Percentiles rank a stretch among this genome's conserved stretches.
phyloP scores from a whole-genome alignment of 2,329 filamentous ascomycete species.

The Macrophomina phaseolina region DNA sequence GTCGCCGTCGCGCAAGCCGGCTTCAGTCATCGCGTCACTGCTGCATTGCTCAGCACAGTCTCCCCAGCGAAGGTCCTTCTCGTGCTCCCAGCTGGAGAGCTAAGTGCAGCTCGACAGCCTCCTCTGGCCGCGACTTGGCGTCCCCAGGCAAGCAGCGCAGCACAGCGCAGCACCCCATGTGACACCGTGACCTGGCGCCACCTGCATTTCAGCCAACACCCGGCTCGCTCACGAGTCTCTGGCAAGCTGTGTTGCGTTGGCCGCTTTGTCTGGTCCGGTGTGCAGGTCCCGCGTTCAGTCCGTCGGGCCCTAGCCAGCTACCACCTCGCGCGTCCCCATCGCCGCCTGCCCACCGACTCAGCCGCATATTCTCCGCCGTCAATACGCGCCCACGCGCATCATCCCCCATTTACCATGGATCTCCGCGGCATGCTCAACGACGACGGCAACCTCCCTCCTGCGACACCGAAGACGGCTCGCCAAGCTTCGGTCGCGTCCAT shows the following conservation, averaged over 20 bases:
- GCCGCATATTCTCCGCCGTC: slow-evolving; percentile 11
- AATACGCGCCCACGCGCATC: slow-evolving; percentile 10
- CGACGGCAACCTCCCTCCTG: slow-evolving; percentile 18
- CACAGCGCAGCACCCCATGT: not conserved
- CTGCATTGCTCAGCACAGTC: not conserved
- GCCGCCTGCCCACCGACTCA: slow-evolving; percentile 21
- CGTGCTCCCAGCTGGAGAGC: not conserved
- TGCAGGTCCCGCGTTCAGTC: slow-evolving; percentile 7
- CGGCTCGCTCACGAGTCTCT: not conserved
- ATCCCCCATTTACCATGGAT: slow-evolving; percentile 19
- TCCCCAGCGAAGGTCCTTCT: not conserved
- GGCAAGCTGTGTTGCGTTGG: slow-evolving; percentile 7
- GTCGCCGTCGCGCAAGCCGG: not conserved
- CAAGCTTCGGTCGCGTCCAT: slow-evolving; percentile 24
- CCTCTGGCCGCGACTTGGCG: slow-evolving; percentile 16
- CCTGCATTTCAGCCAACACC: slow-evolving; percentile 2
- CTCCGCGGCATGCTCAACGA: slow-evolving; percentile 26
- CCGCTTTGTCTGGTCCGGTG: no score
- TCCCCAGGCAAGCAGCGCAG: not conserved
- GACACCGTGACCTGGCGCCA: slow-evolving; percentile 9
- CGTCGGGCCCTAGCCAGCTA: not conserved
- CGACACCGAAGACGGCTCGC: slow-evolving; percentile 19
- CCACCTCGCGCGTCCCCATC: slow-evolving; percentile 5
- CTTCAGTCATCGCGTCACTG: not conserved
- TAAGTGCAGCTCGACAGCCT: not conserved